Evolutionary conservation across 192 early-diverging fungal species (phyloP), one percentile per base, ranked within the genome.

Genomic region (Backusella sp.): DNA sequence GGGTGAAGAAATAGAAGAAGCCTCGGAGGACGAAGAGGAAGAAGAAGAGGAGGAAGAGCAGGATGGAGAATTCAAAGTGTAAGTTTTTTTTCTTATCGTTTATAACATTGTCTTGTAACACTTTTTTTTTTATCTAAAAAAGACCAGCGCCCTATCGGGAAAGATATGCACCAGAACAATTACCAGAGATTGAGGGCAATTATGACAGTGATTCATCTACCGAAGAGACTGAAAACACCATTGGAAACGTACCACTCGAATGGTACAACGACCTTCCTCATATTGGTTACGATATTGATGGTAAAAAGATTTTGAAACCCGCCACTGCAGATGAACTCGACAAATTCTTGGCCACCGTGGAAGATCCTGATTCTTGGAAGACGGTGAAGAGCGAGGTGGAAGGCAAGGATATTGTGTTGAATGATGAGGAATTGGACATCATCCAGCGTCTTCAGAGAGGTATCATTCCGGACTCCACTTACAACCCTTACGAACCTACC

Each of bases 221-320:
- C 3, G 96, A 97, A 79, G 96, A 98, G 88, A 87, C 90, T 1
- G 80, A 81, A 19, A 99, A 99, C 81, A 97, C 96, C 0, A 91
- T 98, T 68, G 98, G 98, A 69, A 96, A 98, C 73, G 89, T 99
- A 39, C 96, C 98, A 8, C 91, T 97, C 81, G 94, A 97, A 83
- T 99, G 97, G 97, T 99, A 99, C 79, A 92, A 94, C 42, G 98
- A 99, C 59, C 94, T 93, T 53, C 93, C 92, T 68, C 98, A 99
- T 79, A 97, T 98, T 73, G 98, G 98, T 44, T 99, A 99, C 81
- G 92, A 96, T 76, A 85, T 97, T 34, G 85, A 97, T 76, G 98
- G 98, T 41, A 96, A 99, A 79, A 95, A 91, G 82, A 91, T 99
- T 36, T 83, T 94, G 87, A 89, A 87, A 77, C 95, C 96, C n/a